Evolutionary conservation across 352 stramenopile species (phyloP).

Genomic region (Phytophthora fragariae): DNA sequence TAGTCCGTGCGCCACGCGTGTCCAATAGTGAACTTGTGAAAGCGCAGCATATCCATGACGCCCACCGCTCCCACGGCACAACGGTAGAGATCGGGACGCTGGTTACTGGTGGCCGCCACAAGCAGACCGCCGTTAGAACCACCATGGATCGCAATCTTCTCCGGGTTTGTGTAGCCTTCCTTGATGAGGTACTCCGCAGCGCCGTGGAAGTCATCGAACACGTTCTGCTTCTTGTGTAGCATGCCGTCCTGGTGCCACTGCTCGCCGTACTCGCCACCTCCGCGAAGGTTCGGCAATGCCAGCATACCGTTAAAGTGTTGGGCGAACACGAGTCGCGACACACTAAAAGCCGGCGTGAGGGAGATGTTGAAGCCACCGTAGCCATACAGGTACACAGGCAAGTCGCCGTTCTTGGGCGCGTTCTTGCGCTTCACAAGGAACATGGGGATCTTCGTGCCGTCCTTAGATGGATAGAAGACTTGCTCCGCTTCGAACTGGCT

Average conservation of each 20-base stretch:
- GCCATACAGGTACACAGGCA: slow-evolving; percentile 93
- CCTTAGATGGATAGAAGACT: slow-evolving; percentile 92
- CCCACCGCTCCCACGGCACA: slow-evolving; percentile 94
- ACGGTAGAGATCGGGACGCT: slow-evolving; percentile 92
- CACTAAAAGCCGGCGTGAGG: slow-evolving; percentile 91
- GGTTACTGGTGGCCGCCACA: slow-evolving; percentile 91
- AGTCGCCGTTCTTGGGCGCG: slow-evolving; percentile 75
- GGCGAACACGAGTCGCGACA: slow-evolving; percentile 89
- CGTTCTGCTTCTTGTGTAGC: slow-evolving; percentile 94
- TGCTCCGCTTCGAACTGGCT: slow-evolving; percentile 84
- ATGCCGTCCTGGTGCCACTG: slow-evolving; percentile 94
- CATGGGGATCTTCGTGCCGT: slow-evolving; percentile 96
- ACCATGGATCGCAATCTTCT: slow-evolving; percentile 92
- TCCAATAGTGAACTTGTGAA: slow-evolving; percentile 95
- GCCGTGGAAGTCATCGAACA: slow-evolving; percentile 97
- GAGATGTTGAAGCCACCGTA: slow-evolving; percentile 97
- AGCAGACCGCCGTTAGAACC: slow-evolving; percentile 96
- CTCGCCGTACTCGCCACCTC: slow-evolving; percentile 94
- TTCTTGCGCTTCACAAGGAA: slow-evolving; percentile 93
- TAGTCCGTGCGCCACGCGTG: slow-evolving; percentile 91
- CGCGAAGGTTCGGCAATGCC: slow-evolving; percentile 94
- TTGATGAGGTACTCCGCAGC: slow-evolving; percentile 93
- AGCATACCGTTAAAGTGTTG: slow-evolving; percentile 93
- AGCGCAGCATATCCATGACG: slow-evolving; percentile 97
- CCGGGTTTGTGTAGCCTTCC: slow-evolving; percentile 87